These are phyloP conservation scores for Basidiobolus meristosporus DNA, from an alignment of 371 early-diverging fungal species.

Conservation along the genomic window DNA sequence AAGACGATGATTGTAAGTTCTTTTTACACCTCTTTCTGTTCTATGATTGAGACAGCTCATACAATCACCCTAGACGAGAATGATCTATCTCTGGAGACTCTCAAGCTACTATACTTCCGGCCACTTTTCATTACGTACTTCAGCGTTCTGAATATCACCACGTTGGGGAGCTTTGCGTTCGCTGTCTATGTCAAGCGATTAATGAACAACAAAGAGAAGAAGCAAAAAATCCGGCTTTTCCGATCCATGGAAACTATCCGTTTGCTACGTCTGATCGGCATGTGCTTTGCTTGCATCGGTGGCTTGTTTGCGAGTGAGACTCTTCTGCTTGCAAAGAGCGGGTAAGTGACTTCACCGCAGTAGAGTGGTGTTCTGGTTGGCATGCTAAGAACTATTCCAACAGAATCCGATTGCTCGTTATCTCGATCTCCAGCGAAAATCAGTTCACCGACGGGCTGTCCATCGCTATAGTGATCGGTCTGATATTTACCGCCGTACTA, in stretches of 20 bases:
- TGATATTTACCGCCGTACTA: background rate
- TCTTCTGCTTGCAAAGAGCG: constrained; percentile 37
- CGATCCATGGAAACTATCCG: background rate
- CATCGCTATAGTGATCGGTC: constrained; percentile 23
- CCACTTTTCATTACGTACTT: constrained; percentile 43
- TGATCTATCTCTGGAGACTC: constrained; percentile 24
- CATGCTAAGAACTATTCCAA: background rate
- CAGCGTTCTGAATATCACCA: constrained; percentile 28
- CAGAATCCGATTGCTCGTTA: background rate
- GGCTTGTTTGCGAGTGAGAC: constrained; percentile 44
- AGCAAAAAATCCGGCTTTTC: too few species aligned
- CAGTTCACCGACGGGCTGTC: constrained; percentile 27
- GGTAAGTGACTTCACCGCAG: too few species aligned
- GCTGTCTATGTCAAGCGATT: too few species aligned
- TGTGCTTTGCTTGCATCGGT: constrained; percentile 37
- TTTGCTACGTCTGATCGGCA: constrained; percentile 27
- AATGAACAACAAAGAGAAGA: too few species aligned
- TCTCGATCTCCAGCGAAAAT: too few species aligned
- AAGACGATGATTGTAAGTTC: constrained; percentile 32
- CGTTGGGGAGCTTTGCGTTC: constrained; percentile 23
- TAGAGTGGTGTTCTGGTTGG: too few species aligned
- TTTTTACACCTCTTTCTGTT: background rate
- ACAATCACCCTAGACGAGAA: constrained; percentile 9
- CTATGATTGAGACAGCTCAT: background rate
- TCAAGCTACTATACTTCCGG: constrained; percentile 30